A percentile compares a stretch with the other conserved stretches of the same genome.
phyloP scores from a whole-genome alignment of 75 land plant genomes.

The Ceratopteris richardii region DNA sequence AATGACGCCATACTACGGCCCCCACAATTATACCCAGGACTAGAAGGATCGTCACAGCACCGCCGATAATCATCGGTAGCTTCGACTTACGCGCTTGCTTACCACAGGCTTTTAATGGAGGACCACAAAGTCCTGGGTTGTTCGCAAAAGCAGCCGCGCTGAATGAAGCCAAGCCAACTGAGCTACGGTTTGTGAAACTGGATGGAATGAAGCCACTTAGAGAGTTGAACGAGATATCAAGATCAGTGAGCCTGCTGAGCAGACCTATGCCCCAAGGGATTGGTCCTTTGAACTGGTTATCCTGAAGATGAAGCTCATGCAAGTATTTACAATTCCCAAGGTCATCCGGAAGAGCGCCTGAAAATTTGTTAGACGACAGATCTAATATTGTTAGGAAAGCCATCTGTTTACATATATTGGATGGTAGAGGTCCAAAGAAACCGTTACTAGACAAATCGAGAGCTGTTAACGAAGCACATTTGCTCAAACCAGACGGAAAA shows the following conservation, averaged over 20 bases:
- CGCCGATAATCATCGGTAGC: neutral
- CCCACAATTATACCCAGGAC: slow-evolving; percentile 13
- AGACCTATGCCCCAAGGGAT: slow-evolving; percentile 45
- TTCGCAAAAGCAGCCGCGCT: slow-evolving; percentile 17
- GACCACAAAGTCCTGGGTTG: slow-evolving; percentile 72
- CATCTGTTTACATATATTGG: slow-evolving; percentile 28
- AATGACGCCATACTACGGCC: slow-evolving; percentile 53
- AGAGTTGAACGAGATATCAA: slow-evolving; percentile 44
- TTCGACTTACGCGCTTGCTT: neutral
- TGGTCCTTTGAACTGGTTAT: slow-evolving; percentile 44
- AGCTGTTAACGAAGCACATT: slow-evolving; percentile 48
- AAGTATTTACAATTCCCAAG: slow-evolving; percentile 37
- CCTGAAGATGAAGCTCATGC: slow-evolving; percentile 45
- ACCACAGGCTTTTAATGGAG: slow-evolving; percentile 31
- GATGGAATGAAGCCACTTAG: slow-evolving; percentile 50
- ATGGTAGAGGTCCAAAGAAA: slow-evolving; percentile 48
- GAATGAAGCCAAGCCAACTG: neutral
- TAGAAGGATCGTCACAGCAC: slow-evolving; percentile 4
- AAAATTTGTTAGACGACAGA: slow-evolving; percentile 53
- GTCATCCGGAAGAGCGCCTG: slow-evolving; percentile 47
- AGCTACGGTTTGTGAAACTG: slow-evolving; percentile 3
- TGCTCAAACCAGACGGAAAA: slow-evolving; percentile 47
- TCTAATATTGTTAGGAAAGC: slow-evolving; percentile 41
- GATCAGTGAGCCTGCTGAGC: slow-evolving; percentile 40
- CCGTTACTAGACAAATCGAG: slow-evolving; percentile 60